Conservation (phyloP, 805 yeast species). For the Wickerhamiella hasegawae region DNA sequence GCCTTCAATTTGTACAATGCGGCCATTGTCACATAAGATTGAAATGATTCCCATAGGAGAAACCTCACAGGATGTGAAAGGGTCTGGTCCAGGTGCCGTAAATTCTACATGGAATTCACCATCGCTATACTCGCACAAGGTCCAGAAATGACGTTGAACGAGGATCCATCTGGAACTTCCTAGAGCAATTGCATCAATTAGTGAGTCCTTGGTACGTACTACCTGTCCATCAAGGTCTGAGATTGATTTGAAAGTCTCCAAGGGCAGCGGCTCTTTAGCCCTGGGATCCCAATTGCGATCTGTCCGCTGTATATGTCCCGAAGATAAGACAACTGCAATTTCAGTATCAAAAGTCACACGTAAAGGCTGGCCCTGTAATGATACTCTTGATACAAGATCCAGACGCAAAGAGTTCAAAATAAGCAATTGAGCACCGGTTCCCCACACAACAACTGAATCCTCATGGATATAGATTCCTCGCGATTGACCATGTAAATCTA, state of each 20-base stretch:
- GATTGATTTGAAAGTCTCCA: not conserved
- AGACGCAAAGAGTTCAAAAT: slow-evolving; percentile 3
- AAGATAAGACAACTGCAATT: slow-evolving; percentile 1
- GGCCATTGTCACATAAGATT: slow-evolving; percentile 3
- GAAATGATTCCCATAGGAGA: slow-evolving; percentile 1
- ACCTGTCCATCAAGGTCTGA: not conserved
- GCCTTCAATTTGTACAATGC: slow-evolving; percentile 3
- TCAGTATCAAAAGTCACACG: slow-evolving; percentile 1
- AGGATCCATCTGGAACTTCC: slow-evolving; percentile 4
- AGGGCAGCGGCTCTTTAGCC: no score
- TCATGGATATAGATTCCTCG: slow-evolving; percentile 2
- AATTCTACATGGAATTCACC: not conserved
- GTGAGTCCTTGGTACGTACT: not conserved
- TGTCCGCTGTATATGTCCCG: slow-evolving; percentile 5
- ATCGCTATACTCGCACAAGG: not conserved
- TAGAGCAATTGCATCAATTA: slow-evolving; percentile 2
- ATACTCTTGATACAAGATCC: slow-evolving; percentile 1
- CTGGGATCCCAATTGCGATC: no score
- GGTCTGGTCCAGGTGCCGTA: slow-evolving; percentile 2
- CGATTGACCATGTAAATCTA: slow-evolving; percentile 1
- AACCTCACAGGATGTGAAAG: not conserved
- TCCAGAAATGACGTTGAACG: slow-evolving; percentile 6
- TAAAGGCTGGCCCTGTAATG: slow-evolving; percentile 3
- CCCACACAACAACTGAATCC: slow-evolving; percentile 3
- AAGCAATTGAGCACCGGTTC: not conserved